Conservation (phyloP, 768 basidiomycete genomes). For the Kwoniella sp. region DNA sequence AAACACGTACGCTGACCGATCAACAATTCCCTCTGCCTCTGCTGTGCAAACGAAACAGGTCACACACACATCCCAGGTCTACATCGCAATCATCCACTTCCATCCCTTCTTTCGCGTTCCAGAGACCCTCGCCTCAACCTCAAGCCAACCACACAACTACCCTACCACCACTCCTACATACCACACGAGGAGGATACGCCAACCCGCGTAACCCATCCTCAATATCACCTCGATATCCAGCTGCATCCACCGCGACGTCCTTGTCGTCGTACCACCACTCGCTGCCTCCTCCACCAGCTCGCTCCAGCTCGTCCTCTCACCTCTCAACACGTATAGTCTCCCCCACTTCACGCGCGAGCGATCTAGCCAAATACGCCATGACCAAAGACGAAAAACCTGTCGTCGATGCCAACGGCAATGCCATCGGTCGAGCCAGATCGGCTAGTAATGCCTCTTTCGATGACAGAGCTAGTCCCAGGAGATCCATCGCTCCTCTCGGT, state of each 20-base stretch:
- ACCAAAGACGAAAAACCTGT: conserved; percentile 30
- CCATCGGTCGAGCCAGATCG: background rate
- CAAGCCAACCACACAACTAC: background rate
- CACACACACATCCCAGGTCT: background rate
- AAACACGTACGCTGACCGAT: background rate
- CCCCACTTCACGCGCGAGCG: conserved; percentile 19
- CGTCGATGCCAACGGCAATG: conserved; percentile 14
- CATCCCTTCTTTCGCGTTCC: conserved; percentile 4
- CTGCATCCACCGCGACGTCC: background rate
- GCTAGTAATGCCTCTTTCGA: background rate
- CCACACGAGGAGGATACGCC: background rate
- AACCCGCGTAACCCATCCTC: background rate
- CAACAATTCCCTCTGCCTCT: too few species aligned
- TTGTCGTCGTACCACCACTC: background rate
- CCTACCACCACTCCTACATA: conserved; percentile 8
- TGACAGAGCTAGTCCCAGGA: background rate
- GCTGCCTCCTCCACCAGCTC: background rate
- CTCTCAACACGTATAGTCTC: conserved; percentile 13
- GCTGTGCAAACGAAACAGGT: background rate
- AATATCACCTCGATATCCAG: background rate
- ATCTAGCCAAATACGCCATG: conserved; percentile 31
- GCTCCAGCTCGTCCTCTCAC: conserved; percentile 1
- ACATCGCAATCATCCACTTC: background rate
- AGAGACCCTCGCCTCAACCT: background rate
- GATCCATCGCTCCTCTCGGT: background rate